A percentile compares a stretch with the other conserved stretches of the same genome.
Conservation (phyloP, 1,284 basidiomycete genomes). For the Pseudomicrostroma phylloplanum region DNA sequence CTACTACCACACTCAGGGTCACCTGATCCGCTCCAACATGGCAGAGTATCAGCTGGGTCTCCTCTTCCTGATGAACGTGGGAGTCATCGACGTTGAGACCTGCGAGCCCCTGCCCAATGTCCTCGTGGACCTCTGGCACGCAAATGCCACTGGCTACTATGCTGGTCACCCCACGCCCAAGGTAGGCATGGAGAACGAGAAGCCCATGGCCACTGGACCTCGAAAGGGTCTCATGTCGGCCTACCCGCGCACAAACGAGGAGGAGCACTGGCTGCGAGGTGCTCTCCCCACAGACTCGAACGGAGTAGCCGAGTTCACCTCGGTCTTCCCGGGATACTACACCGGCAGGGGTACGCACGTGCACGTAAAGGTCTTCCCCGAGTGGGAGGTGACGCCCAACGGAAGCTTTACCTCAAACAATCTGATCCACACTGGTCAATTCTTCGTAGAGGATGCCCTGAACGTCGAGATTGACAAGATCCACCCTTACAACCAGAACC, state of each 20-base stretch:
- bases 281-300: slow-evolving; percentile 64
- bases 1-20: slow-evolving; percentile 54
- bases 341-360: slow-evolving; percentile 55
- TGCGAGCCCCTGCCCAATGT: slow-evolving; percentile 65
- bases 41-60: slow-evolving; percentile 58
- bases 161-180: slow-evolving; percentile 54
- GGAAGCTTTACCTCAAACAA: slow-evolving; percentile 54
- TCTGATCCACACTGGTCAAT: slow-evolving; percentile 58
- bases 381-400: slow-evolving; percentile 51
- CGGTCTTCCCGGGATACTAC: slow-evolving; percentile 64
- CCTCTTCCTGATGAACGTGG: slow-evolving; percentile 61
- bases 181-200: slow-evolving; percentile 50
- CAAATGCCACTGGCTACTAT: slow-evolving; percentile 51
- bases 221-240: slow-evolving; percentile 51
- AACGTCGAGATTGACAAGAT: slow-evolving; percentile 54
- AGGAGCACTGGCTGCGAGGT: slow-evolving; percentile 60
- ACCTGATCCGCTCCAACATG: slow-evolving; percentile 57
- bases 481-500: slow-evolving; percentile 52
- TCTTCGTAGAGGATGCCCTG: slow-evolving; percentile 63
- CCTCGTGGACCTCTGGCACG: slow-evolving; percentile 66
- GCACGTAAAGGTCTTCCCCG: slow-evolving; percentile 50
- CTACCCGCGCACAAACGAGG: slow-evolving; percentile 51
- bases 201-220: slow-evolving; percentile 44
- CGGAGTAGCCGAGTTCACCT: slow-evolving; percentile 63
- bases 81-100: slow-evolving; percentile 67